A percentile compares a stretch with the other conserved stretches of the same genome.
phyloP scores from a whole-genome alignment of 2,329 filamentous ascomycete genomes.

The Lasiodiplodia sp. region DNA sequence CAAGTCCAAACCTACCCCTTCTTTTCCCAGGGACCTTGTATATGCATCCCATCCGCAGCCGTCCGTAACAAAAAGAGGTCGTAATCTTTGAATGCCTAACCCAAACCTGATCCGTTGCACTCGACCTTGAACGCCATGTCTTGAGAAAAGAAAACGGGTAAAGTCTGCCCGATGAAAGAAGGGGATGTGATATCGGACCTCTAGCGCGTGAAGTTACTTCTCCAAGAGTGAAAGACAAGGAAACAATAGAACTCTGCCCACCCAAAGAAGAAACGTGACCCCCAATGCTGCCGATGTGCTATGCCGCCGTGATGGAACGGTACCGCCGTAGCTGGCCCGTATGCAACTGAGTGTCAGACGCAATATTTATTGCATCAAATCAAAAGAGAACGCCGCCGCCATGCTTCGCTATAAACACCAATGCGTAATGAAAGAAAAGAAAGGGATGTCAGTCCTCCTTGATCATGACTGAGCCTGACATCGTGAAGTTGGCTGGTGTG shows the following conservation, averaged over 20 bases:
- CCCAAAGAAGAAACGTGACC: conserved; percentile 25
- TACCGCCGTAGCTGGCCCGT: conserved; percentile 24
- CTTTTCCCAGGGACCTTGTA: conserved; percentile 5
- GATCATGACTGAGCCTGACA: conserved; percentile 5
- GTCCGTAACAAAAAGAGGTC: conserved; percentile 18
- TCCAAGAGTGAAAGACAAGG: conserved; percentile 23
- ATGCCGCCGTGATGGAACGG: conserved; percentile 22
- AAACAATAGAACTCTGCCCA: conserved; percentile 21
- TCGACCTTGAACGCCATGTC: conserved; percentile 22
- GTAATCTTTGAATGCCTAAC: conserved; percentile 23
- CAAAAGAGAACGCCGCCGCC: conserved; percentile 24
- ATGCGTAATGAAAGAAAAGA: conserved; percentile 23
- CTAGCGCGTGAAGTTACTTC: conserved; percentile 12
- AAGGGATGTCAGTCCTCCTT: conserved; percentile 12
- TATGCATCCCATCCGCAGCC: conserved; percentile 10
- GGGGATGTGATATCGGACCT: conserved; percentile 16
- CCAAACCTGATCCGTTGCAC: background rate
- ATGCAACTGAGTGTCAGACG: conserved; percentile 22
- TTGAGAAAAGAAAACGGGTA: background rate
- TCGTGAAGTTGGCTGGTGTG: background rate
- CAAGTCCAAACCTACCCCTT: conserved; percentile 5
- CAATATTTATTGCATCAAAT: conserved; percentile 15
- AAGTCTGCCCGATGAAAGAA: conserved; percentile 15
- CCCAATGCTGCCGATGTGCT: conserved; percentile 29
- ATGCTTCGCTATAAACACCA: conserved; percentile 28